Base-by-base conservation (phyloP, 2,329 filamentous ascomycete genomes). In the Fusarium multiceps region DNA sequence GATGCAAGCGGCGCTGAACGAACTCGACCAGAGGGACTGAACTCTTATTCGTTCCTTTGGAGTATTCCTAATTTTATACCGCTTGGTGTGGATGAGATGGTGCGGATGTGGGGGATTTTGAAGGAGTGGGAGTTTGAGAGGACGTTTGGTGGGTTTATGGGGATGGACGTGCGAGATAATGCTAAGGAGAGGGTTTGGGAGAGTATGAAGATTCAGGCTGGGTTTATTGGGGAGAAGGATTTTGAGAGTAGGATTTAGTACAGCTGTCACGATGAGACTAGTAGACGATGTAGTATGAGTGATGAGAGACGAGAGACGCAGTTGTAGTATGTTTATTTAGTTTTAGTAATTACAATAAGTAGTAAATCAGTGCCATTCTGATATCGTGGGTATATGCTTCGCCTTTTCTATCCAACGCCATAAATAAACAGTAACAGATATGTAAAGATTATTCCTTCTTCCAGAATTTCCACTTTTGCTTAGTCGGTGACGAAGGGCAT, bases 51-150 rank as follows among this genome's bases (percentile, higher is more conserved):
- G 1, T 94, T 94, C 79, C 90, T 93, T 86, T 94, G 91, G 90
- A 91, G 89, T 55, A 90, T 91, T 68, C 90, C 90, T 3, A 93
- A 93, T 76, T 84, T 85, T 87, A 93, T 95, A 20, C 92, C 92
- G 0, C 83, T 96, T 28, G 80, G 85, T 2, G 88, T 90, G 0
- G 81, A 85, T 0, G 89, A 89, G 71, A 85, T 95, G 47, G 80
- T 84, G 60, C 80, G 83, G 30, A 94, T 96, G 80, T 96, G 92
- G 92, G 79, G 81, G n/a, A 83, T 89, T 0, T 75, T 95, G 55
- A 86, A 86, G 75, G 79, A 82, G 7, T 86, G 89, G 63, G 83
- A 89, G 2, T 94, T 93, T 71, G 80, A 80, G 14, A 87, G 87
- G 63, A 90, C 91, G 9, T 89, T 92, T 77, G 91, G 92, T 0